Conservation (phyloP, 495 filamentous ascomycete species). For the Niebla homalea region DNA sequence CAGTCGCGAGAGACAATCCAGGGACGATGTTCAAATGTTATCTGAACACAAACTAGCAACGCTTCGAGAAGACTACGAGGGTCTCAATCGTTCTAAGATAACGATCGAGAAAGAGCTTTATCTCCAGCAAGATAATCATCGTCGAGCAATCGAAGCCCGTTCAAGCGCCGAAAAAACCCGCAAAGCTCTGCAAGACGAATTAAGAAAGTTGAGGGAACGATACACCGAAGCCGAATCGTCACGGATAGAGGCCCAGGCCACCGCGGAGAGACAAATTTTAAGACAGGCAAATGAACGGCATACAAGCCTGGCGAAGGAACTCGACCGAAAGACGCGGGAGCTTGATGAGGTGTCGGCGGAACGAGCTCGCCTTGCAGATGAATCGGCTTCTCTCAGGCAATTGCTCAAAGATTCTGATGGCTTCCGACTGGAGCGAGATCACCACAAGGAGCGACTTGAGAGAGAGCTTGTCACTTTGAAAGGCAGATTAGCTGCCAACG, state of each 20-base stretch:
- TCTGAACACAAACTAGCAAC: constrained; percentile 75
- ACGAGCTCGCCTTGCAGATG: constrained; percentile 52
- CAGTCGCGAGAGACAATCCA: constrained; percentile 84
- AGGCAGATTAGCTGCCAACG: constrained; percentile 79
- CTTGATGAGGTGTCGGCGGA: constrained; percentile 66
- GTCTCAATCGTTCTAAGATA: constrained; percentile 90
- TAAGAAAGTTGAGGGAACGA: constrained; percentile 67
- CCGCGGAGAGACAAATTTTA: constrained; percentile 66
- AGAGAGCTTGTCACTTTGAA: constrained; percentile 86
- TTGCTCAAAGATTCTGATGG: constrained; percentile 78
- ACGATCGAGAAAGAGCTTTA: constrained; percentile 98
- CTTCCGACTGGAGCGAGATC: constrained; percentile 76
- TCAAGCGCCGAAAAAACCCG: constrained; percentile 69
- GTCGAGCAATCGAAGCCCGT: constrained; percentile 72
- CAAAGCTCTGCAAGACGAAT: constrained; percentile 75
- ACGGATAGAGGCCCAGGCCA: constrained; percentile 65
- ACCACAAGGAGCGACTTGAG: constrained; percentile 85
- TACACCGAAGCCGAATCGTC: constrained; percentile 76
- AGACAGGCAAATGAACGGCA: constrained; percentile 73
- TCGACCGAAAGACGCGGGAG: constrained; percentile 56
- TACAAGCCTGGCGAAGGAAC: constrained; percentile 58
- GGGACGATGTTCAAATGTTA: constrained; percentile 87
- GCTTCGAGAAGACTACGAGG: constrained; percentile 70
- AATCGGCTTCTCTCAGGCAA: constrained; percentile 70
- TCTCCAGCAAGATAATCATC: constrained; percentile 86